Evolutionary conservation across 1,139 yeast genomes (phyloP), one percentile per base, ranked within the genome.

Genomic region (Candida pseudocylindracea): DNA sequence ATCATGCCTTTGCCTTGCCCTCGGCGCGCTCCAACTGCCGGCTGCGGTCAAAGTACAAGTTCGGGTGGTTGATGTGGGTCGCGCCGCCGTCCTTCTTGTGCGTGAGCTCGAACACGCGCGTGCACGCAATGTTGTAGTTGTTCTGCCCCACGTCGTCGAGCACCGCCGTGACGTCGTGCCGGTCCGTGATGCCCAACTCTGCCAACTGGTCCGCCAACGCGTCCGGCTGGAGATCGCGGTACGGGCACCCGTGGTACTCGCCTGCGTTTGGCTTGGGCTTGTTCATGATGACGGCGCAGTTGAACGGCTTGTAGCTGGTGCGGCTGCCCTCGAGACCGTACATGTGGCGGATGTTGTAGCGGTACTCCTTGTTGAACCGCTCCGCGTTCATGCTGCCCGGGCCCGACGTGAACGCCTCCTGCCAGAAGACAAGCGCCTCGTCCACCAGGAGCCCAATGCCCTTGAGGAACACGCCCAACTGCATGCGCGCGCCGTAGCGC

Each of bases 321-420:
- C 94, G 57, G 10, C 76, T 75, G 42, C 98, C 99, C 50, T 81
- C 95, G 36, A 81, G 58, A 33, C 96, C 98, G 48, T 88, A 88
- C 40, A 64, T 66, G 51, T 91, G 96, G 38, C 93, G 66, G 42
- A 88, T 66, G 45, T 79, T 80, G 57, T 88, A 88, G 37, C 68
- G 61, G 55, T 88, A 85, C 45, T 85, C 93, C 50, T 85, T 83
- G 49, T 74, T 69, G 53, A 83, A 85, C 41, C 70, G 70, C 37
- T 83, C 95, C 35, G 67, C 53, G 2, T 73, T 62, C 51, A 75
- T 63, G 4, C 48, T 45, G 8, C 62, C 64, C 6, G 20, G 20
- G 24, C 59, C 66, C 36, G 54, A 54, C 10, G 81, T 67, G 50
- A 85, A 83, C 42, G 74, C 75, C 36, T 57, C 57, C 8, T 73